Evolutionary conservation across 2,329 filamentous ascomycete species (phyloP).

Genomic region (Fusarium agapanthi): DNA sequence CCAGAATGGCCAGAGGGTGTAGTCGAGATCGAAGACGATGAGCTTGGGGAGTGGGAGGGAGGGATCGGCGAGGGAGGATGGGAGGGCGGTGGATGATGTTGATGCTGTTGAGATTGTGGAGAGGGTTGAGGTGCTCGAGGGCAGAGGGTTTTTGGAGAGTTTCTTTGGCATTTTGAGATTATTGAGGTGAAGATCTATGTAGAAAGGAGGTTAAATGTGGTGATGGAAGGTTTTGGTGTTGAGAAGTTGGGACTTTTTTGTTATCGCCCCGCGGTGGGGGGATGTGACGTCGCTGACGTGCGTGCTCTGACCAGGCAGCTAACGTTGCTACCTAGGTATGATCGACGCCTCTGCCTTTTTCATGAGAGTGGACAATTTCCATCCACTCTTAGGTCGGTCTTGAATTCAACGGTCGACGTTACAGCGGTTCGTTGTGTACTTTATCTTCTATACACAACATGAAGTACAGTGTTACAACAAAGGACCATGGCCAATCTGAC

Average conservation of each 20-base stretch:
- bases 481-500: background rate
- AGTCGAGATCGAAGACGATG: constrained; percentile 95
- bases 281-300: constrained; percentile 10
- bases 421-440: background rate
- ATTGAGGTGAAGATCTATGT: fast-evolving
- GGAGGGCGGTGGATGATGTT: constrained; percentile 47
- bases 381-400: background rate
- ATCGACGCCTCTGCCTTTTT: background rate
- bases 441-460: background rate
- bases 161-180: constrained; percentile 45
- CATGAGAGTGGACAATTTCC: background rate
- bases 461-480: background rate
- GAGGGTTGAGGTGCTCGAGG: constrained; percentile 32
- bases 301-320: background rate
- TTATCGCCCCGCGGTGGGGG: constrained; percentile 16
- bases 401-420: background rate
- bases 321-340: background rate
- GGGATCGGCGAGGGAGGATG: constrained; percentile 59
- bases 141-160: constrained; percentile 43
- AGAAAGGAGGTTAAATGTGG: background rate
- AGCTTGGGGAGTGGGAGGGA: constrained; percentile 77
- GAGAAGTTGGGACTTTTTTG: constrained; percentile 19
- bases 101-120: constrained; percentile 41
- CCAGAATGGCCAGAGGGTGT: constrained; percentile 99
- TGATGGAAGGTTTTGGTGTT: constrained; percentile 13